Percentiles rank a stretch among this genome's conserved stretches.
Evolutionary conservation across 768 basidiomycete species (phyloP).

Genomic region (Dentipellis sp.): DNA sequence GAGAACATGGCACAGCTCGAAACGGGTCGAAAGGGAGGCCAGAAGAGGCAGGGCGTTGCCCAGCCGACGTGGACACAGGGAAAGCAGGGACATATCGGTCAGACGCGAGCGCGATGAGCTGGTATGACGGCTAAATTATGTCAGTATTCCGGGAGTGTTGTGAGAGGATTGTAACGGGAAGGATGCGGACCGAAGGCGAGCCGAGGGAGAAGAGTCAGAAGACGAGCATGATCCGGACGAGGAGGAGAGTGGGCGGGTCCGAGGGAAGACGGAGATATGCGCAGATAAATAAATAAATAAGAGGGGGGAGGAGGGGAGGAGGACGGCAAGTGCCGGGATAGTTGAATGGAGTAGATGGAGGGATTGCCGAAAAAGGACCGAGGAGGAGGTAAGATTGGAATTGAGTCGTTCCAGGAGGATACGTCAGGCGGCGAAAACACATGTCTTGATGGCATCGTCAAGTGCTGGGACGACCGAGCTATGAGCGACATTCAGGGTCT

Average conservation of each 20-base stretch:
- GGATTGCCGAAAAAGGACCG: neutral
- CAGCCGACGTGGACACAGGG: neutral
- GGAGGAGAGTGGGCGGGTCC: neutral
- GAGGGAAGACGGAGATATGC: conserved; percentile 1
- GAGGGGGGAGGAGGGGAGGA: neutral
- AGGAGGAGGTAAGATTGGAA: neutral
- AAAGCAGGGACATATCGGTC: neutral
- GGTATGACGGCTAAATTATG: neutral
- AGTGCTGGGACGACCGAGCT: too few species aligned
- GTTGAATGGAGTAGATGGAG: neutral
- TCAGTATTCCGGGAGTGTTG: neutral
- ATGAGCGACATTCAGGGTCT: too few species aligned
- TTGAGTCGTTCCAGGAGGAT: too few species aligned
- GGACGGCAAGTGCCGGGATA: neutral
- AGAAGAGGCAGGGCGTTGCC: neutral
- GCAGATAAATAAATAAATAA: neutral
- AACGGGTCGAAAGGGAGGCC: neutral
- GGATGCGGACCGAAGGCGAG: neutral
- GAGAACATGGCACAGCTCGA: neutral
- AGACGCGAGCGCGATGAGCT: neutral
- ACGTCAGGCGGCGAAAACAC: too few species aligned
- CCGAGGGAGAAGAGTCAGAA: neutral
- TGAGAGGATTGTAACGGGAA: neutral
- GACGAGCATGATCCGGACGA: neutral
- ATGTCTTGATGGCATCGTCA: too few species aligned